These are phyloP conservation scores for Crassisporium funariophilum DNA, from an alignment of 768 basidiomycete species.

Conservation along the genomic window DNA sequence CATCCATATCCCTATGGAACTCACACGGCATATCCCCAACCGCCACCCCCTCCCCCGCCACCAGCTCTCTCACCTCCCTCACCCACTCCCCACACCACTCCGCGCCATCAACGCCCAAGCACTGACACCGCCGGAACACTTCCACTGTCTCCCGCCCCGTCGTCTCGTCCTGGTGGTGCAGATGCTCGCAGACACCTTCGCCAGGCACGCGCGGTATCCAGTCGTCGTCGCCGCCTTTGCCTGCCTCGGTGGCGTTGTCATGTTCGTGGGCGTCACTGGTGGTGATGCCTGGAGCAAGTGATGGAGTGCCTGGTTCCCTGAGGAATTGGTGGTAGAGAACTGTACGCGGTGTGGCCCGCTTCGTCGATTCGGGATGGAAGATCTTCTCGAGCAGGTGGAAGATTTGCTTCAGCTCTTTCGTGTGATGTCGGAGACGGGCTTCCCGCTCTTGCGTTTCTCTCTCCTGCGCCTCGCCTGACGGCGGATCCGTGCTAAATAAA, in stretches of 20 bases:
- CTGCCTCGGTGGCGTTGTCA: constrained; percentile 29
- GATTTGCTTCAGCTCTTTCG: constrained; percentile 58
- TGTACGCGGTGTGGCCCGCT: constrained; percentile 72
- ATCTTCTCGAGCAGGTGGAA: constrained; percentile 75
- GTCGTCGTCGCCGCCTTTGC: constrained; percentile 57
- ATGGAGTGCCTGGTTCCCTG: constrained; percentile 28
- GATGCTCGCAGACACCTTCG: constrained; percentile 63
- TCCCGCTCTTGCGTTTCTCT: constrained; percentile 1
- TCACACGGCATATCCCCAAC: too few species aligned
- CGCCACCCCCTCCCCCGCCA: too few species aligned
- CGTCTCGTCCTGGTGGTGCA: constrained; percentile 60
- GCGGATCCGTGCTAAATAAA: too few species aligned
- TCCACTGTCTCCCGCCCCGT: constrained; percentile 57
- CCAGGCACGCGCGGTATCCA: constrained; percentile 71
- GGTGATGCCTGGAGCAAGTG: background rate
- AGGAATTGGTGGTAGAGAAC: constrained; percentile 85
- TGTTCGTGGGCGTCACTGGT: constrained; percentile 26
- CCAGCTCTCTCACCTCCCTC: too few species aligned
- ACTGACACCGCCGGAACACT: constrained; percentile 39
- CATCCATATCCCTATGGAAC: too few species aligned
- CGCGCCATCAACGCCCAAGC: constrained; percentile 29
- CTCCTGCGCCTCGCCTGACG: constrained; percentile 2
- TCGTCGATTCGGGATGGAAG: constrained; percentile 77
- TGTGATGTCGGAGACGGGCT: constrained; percentile 40
- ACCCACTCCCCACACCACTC: constrained; percentile 9